These are phyloP conservation scores for Aureobasidium sp. DNA, from an alignment of 2,329 filamentous ascomycete species.

Conservation along the genomic window DNA sequence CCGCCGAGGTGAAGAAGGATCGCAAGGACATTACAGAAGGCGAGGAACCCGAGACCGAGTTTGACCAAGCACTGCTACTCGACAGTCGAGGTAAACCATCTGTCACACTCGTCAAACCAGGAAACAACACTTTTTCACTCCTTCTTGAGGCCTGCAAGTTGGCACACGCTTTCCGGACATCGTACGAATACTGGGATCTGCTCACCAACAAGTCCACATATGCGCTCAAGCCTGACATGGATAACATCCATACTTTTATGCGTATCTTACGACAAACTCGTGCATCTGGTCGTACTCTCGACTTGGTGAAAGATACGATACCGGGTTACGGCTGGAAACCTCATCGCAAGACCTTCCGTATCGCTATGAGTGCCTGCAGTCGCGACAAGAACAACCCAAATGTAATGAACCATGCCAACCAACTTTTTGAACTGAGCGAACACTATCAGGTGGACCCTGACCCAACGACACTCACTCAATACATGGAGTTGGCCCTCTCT, in stretches of 20 bases:
- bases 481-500: conserved; percentile 48
- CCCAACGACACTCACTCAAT: conserved; percentile 42
- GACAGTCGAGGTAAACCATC: neutral
- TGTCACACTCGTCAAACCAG: conserved; percentile 34
- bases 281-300: conserved; percentile 52
- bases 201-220: conserved; percentile 49
- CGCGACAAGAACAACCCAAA: conserved; percentile 70
- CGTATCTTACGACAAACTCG: conserved; percentile 57
- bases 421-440: conserved; percentile 58
- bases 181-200: conserved; percentile 66
- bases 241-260: conserved; percentile 63
- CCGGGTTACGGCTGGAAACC: conserved; percentile 24
- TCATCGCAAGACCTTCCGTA: conserved; percentile 50
- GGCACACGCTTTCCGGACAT: conserved; percentile 51
- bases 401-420: conserved; percentile 54
- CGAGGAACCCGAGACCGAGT: conserved; percentile 11
- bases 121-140: conserved; percentile 56
- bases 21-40: neutral
- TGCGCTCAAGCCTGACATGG: conserved; percentile 59
- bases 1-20: neutral
- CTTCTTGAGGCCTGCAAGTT: conserved; percentile 56
- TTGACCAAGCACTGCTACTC: neutral
- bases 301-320: conserved; percentile 23
- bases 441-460: conserved; percentile 39
- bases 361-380: conserved; percentile 65